These are phyloP conservation scores for Crotalaria pallida DNA, from an alignment of 306 rosid species.

Conservation along the genomic window DNA sequence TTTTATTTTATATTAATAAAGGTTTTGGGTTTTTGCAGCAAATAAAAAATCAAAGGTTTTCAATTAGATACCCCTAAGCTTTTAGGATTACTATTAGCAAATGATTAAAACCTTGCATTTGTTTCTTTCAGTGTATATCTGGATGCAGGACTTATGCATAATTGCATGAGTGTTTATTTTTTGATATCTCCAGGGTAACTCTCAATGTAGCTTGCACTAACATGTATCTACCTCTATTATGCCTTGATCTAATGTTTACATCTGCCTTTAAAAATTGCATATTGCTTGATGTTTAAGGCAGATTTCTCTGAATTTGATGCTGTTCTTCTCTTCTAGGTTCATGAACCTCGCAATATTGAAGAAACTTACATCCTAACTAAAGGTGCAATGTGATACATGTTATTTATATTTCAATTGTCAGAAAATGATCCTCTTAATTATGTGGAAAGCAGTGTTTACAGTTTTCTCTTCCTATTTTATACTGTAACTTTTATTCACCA, in stretches of 20 bases:
- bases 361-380: constrained; percentile 63
- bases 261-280: background rate
- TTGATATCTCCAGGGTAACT: too few species aligned
- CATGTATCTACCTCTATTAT: too few species aligned
- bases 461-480: background rate
- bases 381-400: constrained; percentile 39
- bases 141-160: background rate
- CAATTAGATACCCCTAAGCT: background rate
- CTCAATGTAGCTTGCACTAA: too few species aligned
- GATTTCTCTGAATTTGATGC: background rate
- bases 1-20: background rate
- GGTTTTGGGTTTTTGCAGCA: constrained; percentile 1
- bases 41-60: background rate
- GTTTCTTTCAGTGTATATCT: background rate
- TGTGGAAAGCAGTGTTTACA: background rate
- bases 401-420: background rate
- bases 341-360: constrained; percentile 42
- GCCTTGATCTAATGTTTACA: background rate
- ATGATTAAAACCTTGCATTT: too few species aligned
- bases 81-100: too few species aligned
- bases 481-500: background rate
- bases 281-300: background rate
- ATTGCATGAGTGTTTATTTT: background rate
- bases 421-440: background rate
- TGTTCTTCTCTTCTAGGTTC: constrained; percentile 47